Evolutionary conservation across 768 basidiomycete species (phyloP), one percentile per base, ranked within the genome.

Genomic region (Filobasidium floriforme): DNA sequence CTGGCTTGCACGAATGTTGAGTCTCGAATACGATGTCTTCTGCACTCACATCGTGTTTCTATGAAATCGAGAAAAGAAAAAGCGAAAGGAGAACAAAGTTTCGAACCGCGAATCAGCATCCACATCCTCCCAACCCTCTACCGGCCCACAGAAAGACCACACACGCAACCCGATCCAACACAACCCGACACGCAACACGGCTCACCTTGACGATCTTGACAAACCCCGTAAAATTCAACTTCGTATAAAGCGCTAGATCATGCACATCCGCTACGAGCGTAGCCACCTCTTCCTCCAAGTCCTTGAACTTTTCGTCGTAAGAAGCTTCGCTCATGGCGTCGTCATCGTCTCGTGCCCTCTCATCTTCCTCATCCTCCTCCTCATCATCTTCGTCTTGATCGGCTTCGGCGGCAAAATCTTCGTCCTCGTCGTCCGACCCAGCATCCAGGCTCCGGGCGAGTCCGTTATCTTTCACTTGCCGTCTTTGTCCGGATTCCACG

Each of bases 171-270:
- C 43, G 43, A 44, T n/a, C n/a, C n/a, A n/a, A n/a, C n/a, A n/a
- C n/a, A n/a, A n/a, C n/a, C n/a, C n/a, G n/a, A n/a, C n/a, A n/a
- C n/a, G n/a, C n/a, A n/a, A n/a, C n/a, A n/a, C n/a, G n/a, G n/a
- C 46, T 4, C 46, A 49, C 46, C 46, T 98, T 97, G 68, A 97
- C 82, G 68, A 97, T 97, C 81, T 99, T 99, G 83, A 97, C 89
- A 77, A 99, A 99, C 11, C 96, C 96, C 0, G 96, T 97, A 73
- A 97, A 92, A 77, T 98, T 98, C 63, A 98, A 85, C 77, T 98
- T 98, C 2, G 94, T 93, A 76, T 93, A 89, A 37, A 97, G 81
- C 0, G 92, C 92, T 46, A 93, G 83, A 63, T 81, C 80, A 62
- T 81, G 80, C 4, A 82, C 82, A 68, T 83, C 82, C 0, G 94